Conservation (phyloP, 2,329 filamentous ascomycete genomes). For the Pyricularia sp. region DNA sequence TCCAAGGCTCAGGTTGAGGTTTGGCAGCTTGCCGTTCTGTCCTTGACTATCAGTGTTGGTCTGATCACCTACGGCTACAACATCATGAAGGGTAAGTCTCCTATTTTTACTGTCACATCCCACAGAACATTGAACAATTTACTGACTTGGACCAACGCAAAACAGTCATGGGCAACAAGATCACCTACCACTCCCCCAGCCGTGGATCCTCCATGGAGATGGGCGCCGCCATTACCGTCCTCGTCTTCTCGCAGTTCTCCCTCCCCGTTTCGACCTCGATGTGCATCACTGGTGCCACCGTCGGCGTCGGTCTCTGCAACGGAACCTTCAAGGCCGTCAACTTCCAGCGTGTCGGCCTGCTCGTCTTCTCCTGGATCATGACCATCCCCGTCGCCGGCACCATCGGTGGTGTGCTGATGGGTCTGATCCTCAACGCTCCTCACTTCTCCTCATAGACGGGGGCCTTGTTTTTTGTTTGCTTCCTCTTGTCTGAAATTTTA, state of each 20-base stretch:
- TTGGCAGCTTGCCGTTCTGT: conserved; percentile 68
- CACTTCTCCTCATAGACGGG: conserved; percentile 29
- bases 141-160: not conserved
- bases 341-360: conserved; percentile 61
- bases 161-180: conserved; percentile 70
- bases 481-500: not conserved
- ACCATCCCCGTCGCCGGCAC: conserved; percentile 55
- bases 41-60: conserved; percentile 53
- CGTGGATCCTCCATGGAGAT: conserved; percentile 65
- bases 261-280: conserved; percentile 69
- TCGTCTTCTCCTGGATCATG: conserved; percentile 58
- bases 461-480: not conserved
- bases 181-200: conserved; percentile 57
- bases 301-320: conserved; percentile 71
- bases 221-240: conserved; percentile 67
- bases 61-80: conserved; percentile 72
- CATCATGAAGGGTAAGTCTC: conserved; percentile 65
- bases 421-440: conserved; percentile 44
- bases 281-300: conserved; percentile 74
- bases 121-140: no score
- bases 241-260: conserved; percentile 66
- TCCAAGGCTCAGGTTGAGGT: conserved; percentile 58
- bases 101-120: no score
- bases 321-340: conserved; percentile 64
- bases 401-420: conserved; percentile 42